Conservation (phyloP, 2,329 filamentous ascomycete genomes). For the Aspergillus ochraceoroseus region DNA sequence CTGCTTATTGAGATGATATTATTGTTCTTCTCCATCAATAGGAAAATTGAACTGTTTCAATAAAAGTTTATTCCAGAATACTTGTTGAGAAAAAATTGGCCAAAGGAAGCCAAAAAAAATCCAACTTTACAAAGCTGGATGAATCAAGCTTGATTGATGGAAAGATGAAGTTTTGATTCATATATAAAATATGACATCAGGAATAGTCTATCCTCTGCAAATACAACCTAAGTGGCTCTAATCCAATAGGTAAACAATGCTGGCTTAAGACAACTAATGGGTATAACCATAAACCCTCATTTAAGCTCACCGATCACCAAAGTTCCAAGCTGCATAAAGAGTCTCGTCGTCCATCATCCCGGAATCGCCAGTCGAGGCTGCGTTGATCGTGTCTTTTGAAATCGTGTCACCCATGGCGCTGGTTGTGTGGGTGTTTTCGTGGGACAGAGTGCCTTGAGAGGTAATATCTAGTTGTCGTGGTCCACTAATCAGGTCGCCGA, state of each 20-base stretch:
- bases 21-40: conserved; percentile 25
- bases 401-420: conserved; percentile 1
- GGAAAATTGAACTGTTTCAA: conserved; percentile 3
- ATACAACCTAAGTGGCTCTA: conserved; percentile 1
- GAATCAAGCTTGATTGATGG: too few species aligned
- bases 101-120: too few species aligned
- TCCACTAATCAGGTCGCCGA: conserved; percentile 8
- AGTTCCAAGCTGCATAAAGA: conserved; percentile 17
- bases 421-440: background rate
- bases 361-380: conserved; percentile 1
- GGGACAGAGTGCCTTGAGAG: background rate
- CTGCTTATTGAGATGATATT: conserved; percentile 10
- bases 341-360: conserved; percentile 10
- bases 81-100: too few species aligned
- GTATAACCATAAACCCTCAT: conserved; percentile 14
- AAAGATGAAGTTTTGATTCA: too few species aligned
- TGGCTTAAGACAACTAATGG: conserved; percentile 6
- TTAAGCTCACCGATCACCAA: conserved; percentile 22
- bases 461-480: conserved; percentile 7
- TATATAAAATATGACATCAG: too few species aligned
- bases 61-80: too few species aligned
- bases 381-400: background rate
- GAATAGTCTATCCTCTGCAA: background rate
- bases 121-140: too few species aligned
- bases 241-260: background rate